phyloP scores from a whole-genome alignment of 768 basidiomycete genomes.

The Tephrocybe sp. region DNA sequence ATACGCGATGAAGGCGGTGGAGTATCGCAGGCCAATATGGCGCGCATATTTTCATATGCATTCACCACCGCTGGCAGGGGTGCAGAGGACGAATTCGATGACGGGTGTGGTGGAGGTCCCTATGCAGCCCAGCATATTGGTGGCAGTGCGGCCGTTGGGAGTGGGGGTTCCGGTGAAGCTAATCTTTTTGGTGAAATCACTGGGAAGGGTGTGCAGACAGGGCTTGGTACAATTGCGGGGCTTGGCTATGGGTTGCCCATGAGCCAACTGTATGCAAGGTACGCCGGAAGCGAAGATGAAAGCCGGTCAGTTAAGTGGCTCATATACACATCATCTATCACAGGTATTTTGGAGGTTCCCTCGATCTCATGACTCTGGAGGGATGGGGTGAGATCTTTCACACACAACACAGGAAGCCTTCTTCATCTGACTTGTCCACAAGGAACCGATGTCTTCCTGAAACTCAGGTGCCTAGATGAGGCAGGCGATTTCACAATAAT shows the following conservation, averaged over 20 bases:
- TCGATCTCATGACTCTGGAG: slow-evolving; percentile 78
- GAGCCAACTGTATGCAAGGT: slow-evolving; percentile 72
- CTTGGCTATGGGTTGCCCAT: slow-evolving; percentile 85
- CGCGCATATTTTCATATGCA: slow-evolving; percentile 85
- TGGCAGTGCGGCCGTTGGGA: slow-evolving; percentile 60
- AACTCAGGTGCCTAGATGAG: slow-evolving; percentile 48
- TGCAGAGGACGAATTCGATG: slow-evolving; percentile 31
- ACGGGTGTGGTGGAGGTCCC: slow-evolving; percentile 60
- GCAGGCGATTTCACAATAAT: slow-evolving; percentile 44
- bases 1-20: slow-evolving; percentile 88
- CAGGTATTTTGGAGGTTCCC: slow-evolving; percentile 83
- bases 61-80: slow-evolving; percentile 79
- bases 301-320: not conserved
- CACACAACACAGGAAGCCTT: not conserved
- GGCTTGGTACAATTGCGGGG: slow-evolving; percentile 87
- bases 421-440: slow-evolving; percentile 4
- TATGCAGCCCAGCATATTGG: slow-evolving; percentile 80
- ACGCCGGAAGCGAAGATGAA: slow-evolving; percentile 13
- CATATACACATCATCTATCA: too few species aligned
- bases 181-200: slow-evolving; percentile 78
- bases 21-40: slow-evolving; percentile 69
- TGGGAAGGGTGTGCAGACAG: slow-evolving; percentile 71
- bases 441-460: slow-evolving; percentile 52
- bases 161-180: slow-evolving; percentile 38
- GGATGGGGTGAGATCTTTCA: slow-evolving; percentile 66